Conservation (phyloP, 495 filamentous ascomycete species). For the Terfezia claveryi region DNA sequence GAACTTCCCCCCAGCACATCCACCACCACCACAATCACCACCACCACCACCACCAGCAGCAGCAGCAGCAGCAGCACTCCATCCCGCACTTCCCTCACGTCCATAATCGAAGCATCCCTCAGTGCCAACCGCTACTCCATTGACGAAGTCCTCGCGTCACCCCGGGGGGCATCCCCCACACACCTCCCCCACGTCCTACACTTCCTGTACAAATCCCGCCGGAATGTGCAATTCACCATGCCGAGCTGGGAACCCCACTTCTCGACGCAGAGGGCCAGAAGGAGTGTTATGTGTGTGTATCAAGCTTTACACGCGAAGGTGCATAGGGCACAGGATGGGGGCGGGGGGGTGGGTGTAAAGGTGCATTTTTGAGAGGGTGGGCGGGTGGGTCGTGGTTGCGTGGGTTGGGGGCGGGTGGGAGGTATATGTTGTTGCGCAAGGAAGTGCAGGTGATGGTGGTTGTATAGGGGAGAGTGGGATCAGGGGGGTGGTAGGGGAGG, state of each 20-base stretch:
- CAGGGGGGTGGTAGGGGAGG: slow-evolving; percentile 33
- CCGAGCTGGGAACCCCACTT: slow-evolving; percentile 59
- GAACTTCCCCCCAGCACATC: not conserved
- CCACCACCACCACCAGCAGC: too few species aligned
- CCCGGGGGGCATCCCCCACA: slow-evolving; percentile 16
- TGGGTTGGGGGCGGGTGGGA: slow-evolving; percentile 86
- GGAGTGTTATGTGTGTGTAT: slow-evolving; percentile 70
- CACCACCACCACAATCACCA: too few species aligned
- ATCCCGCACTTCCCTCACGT: slow-evolving; percentile 22
- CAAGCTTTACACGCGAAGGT: slow-evolving; percentile 60
- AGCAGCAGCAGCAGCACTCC: too few species aligned
- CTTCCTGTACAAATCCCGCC: slow-evolving; percentile 81
- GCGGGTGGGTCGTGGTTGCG: slow-evolving; percentile 54
- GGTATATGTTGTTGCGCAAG: slow-evolving; percentile 64
- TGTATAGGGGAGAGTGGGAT: slow-evolving; percentile 8
- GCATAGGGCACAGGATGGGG: slow-evolving; percentile 42
- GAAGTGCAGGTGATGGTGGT: not conserved
- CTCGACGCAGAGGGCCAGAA: slow-evolving; percentile 35
- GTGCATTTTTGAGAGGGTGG: slow-evolving; percentile 57
- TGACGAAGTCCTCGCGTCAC: slow-evolving; percentile 49
- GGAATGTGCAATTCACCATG: slow-evolving; percentile 91
- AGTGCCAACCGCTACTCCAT: slow-evolving; percentile 43
- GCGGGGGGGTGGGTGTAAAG: slow-evolving; percentile 43
- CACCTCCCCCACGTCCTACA: slow-evolving; percentile 42
- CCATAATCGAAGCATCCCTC: slow-evolving; percentile 50